A percentile compares a stretch with the other conserved stretches of the same genome.
phyloP scores from a whole-genome alignment of 2,329 filamentous ascomycete genomes.

The Apiospora rasikravindrae region DNA sequence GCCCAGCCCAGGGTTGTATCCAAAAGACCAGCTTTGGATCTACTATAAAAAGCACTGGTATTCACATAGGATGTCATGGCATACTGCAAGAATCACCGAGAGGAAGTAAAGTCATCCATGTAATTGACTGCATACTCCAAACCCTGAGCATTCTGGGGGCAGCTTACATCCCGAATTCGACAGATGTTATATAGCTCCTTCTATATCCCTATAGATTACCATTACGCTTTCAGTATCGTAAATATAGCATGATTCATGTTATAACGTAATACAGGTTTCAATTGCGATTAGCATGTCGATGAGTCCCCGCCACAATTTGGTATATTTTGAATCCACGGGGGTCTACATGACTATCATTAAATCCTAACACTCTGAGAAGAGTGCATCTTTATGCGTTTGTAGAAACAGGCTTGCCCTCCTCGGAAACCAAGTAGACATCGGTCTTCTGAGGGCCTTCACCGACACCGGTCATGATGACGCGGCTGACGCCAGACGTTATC shows the following conservation, averaged over 20 bases:
- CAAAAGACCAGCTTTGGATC: neutral
- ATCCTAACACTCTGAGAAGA: neutral
- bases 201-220: neutral
- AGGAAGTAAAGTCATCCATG: neutral
- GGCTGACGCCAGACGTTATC: slow-evolving; percentile 79
- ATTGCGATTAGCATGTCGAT: neutral
- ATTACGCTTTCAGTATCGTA: neutral
- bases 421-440: slow-evolving; percentile 75
- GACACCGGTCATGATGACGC: slow-evolving; percentile 89
- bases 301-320: neutral
- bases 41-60: neutral
- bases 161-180: neutral
- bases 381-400: slow-evolving; percentile 27
- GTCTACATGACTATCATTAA: neutral
- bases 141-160: neutral
- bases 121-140: neutral
- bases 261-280: neutral
- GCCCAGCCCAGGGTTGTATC: neutral
- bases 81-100: neutral
- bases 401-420: slow-evolving; percentile 60
- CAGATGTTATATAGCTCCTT: neutral
- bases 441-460: slow-evolving; percentile 87
- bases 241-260: neutral
- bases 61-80: neutral
- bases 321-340: neutral